Percentiles rank a stretch among this genome's conserved stretches.
Conservation (phyloP, 2,329 filamentous ascomycete genomes). For the Diaporthe australafricana region DNA sequence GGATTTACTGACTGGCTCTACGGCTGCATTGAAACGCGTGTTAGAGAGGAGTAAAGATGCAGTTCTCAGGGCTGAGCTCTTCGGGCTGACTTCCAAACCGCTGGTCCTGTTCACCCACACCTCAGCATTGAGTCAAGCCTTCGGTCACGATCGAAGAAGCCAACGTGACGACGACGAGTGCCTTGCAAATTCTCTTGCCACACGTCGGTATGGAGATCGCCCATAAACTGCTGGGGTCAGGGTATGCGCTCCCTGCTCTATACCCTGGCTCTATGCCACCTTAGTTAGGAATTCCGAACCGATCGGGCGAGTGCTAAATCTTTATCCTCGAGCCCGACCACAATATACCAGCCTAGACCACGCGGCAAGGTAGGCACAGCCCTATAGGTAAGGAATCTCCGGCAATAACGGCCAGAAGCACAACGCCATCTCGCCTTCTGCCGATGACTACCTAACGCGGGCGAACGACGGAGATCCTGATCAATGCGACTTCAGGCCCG, state of each 20-base stretch:
- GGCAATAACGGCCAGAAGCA: not conserved
- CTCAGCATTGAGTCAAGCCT: not conserved
- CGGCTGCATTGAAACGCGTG: constrained; percentile 8
- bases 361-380: not conserved
- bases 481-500: not conserved
- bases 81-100: not conserved
- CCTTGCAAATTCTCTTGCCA: not conserved
- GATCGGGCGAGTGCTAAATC: not conserved
- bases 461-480: not conserved
- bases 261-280: not conserved
- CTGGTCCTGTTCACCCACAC: not conserved
- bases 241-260: no score
- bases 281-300: not conserved
- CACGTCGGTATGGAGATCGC: not conserved
- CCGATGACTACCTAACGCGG: not conserved
- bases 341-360: not conserved
- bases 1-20: not conserved
- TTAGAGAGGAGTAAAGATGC: constrained; percentile 3
- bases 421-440: not conserved
- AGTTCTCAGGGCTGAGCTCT: not conserved
- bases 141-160: not conserved
- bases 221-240: not conserved
- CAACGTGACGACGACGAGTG: not conserved
- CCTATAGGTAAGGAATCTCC: not conserved
- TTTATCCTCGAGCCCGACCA: not conserved